phyloP scores from a whole-genome alignment of 2,329 filamentous ascomycete genomes.

The Raffaelea arxii region DNA sequence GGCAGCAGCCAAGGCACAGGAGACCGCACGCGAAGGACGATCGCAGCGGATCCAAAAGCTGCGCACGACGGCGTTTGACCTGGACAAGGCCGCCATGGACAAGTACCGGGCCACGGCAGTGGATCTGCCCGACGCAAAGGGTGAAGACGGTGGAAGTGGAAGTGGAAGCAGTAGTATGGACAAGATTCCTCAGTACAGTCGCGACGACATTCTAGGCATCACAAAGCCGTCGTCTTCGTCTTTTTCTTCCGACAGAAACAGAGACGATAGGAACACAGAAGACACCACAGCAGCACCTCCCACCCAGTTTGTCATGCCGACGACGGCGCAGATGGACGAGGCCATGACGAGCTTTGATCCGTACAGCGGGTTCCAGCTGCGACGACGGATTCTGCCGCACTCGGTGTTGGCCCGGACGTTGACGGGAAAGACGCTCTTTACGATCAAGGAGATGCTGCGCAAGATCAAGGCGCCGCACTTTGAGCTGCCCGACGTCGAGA shows the following conservation, averaged over 20 bases:
- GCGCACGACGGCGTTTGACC: slow-evolving; percentile 46
- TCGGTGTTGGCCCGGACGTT: slow-evolving; percentile 69
- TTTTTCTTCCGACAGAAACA: too few relatives aligned
- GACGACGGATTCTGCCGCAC: slow-evolving; percentile 74
- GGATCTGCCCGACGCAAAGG: slow-evolving; percentile 40
- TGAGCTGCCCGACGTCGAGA: slow-evolving; percentile 69
- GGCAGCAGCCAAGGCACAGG: slow-evolving; percentile 55
- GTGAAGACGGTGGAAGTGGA: too few relatives aligned
- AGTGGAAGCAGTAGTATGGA: too few relatives aligned
- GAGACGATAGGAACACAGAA: too few relatives aligned
- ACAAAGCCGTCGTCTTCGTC: too few relatives aligned
- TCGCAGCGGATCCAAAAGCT: slow-evolving; percentile 41
- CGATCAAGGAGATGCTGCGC: slow-evolving; percentile 70
- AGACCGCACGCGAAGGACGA: slow-evolving; percentile 38
- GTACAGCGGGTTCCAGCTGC: slow-evolving; percentile 77
- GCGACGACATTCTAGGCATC: slow-evolving; percentile 49
- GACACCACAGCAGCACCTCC: not conserved
- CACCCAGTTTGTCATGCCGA: not conserved
- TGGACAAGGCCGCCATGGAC: slow-evolving; percentile 49
- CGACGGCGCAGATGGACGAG: not conserved
- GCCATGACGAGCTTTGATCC: slow-evolving; percentile 56
- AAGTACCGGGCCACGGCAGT: slow-evolving; percentile 44
- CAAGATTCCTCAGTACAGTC: slow-evolving; percentile 43
- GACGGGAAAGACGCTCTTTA: slow-evolving; percentile 64
- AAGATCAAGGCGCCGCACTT: slow-evolving; percentile 76